Conservation (phyloP, 805 yeast species). For the Starmerella potacharoeniae region DNA sequence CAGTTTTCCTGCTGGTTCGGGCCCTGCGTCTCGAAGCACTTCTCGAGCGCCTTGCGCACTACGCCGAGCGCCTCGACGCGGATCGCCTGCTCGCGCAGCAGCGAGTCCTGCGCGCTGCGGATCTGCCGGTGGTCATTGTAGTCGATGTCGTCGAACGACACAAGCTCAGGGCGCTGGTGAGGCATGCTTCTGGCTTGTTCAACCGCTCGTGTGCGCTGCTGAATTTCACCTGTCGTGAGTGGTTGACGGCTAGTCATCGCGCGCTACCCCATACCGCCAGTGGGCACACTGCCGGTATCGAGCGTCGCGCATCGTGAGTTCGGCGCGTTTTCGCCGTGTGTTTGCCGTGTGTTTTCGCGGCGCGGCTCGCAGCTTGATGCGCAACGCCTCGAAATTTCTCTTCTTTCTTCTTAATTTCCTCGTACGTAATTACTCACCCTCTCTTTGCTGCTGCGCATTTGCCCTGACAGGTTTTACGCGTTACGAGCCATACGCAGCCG, state of each 20-base stretch:
- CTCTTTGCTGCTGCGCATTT: too few species aligned
- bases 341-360: too few species aligned
- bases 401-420: too few species aligned
- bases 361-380: too few species aligned
- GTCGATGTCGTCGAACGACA: conserved; percentile 74
- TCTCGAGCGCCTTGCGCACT: conserved; percentile 62
- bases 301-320: too few species aligned
- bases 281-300: neutral
- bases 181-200: conserved; percentile 14
- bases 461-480: too few species aligned
- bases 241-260: neutral
- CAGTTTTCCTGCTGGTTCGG: conserved; percentile 70
- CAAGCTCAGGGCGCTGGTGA: conserved; percentile 45
- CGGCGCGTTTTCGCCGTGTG: too few species aligned
- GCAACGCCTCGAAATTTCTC: too few species aligned
- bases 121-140: conserved; percentile 54
- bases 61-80: conserved; percentile 55
- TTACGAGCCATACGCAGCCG: too few species aligned
- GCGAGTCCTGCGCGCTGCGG: conserved; percentile 61
- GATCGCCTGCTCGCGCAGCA: conserved; percentile 71
- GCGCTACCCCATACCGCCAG: neutral
- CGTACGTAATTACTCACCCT: too few species aligned
- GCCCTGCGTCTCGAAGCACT: conserved; percentile 51
- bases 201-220: neutral
- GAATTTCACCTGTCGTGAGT: conserved; percentile 1